Conservation (phyloP, 805 yeast species). For the Cyberlindnera meyerae region DNA sequence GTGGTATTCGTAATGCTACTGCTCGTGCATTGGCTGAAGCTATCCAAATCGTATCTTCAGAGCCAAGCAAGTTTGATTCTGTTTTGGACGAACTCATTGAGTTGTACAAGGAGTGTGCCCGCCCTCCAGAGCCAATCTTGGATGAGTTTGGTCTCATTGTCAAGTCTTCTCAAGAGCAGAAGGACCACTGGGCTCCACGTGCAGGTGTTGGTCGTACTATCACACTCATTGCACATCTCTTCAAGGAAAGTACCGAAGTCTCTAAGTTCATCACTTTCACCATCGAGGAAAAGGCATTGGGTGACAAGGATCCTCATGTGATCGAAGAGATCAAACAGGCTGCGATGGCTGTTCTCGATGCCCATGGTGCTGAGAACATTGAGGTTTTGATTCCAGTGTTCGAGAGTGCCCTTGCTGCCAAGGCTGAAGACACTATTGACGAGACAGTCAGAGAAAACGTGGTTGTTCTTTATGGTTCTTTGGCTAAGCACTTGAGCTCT, state of each 20-base stretch:
- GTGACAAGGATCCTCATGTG: constrained; percentile 68
- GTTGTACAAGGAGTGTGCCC: constrained; percentile 53
- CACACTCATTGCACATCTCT: constrained; percentile 47
- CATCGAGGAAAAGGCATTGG: constrained; percentile 59
- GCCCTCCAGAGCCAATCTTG: constrained; percentile 69
- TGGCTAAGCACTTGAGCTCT: constrained; percentile 75
- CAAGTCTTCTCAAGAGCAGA: constrained; percentile 52
- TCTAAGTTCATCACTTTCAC: constrained; percentile 57
- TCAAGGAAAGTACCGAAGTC: constrained; percentile 34
- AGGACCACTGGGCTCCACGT: constrained; percentile 81
- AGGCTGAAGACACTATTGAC: constrained; percentile 44
- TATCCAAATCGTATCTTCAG: constrained; percentile 30
- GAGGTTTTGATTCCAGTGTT: constrained; percentile 78
- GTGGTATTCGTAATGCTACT: constrained; percentile 66
- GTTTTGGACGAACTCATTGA: constrained; percentile 44
- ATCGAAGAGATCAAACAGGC: constrained; percentile 84
- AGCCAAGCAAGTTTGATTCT: constrained; percentile 23
- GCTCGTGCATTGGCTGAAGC: constrained; percentile 70
- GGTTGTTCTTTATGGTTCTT: constrained; percentile 83
- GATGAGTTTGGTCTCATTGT: constrained; percentile 80
- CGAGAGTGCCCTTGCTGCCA: constrained; percentile 54
- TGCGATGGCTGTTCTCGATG: constrained; percentile 68
- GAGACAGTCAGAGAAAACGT: constrained; percentile 72
- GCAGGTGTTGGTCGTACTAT: constrained; percentile 74
- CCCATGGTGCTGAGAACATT: constrained; percentile 61